Evolutionary conservation across 2,329 filamentous ascomycete species (phyloP).

Genomic region (Sphaerulina musiva): DNA sequence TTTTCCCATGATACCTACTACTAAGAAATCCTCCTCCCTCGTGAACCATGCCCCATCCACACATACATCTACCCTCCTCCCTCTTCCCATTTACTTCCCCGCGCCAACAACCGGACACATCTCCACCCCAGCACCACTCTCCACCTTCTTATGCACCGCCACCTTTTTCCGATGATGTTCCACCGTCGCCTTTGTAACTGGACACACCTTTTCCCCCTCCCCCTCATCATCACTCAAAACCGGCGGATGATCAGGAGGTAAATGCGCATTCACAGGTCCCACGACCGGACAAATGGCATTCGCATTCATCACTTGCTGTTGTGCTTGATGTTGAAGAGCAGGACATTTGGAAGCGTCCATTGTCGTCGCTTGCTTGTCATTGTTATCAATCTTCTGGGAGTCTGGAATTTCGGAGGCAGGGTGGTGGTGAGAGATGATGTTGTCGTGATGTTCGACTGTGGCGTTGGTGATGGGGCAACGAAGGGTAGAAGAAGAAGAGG

Average conservation of each 20-base stretch:
- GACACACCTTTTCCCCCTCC: slow-evolving; percentile 29
- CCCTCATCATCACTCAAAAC: slow-evolving; percentile 30
- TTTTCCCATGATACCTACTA: no score
- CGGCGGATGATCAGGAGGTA: slow-evolving; percentile 40
- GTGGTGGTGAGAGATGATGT: slow-evolving; percentile 38
- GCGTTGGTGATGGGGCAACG: slow-evolving; percentile 43
- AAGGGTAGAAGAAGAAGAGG: slow-evolving; percentile 21
- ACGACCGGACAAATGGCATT: slow-evolving; percentile 42
- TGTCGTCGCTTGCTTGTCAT: slow-evolving; percentile 12
- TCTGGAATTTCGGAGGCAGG: slow-evolving; percentile 28
- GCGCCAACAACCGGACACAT: slow-evolving; percentile 41
- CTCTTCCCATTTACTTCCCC: not conserved
- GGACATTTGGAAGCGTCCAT: slow-evolving; percentile 38
- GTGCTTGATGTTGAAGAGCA: slow-evolving; percentile 36
- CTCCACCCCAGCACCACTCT: slow-evolving; percentile 33
- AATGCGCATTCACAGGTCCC: slow-evolving; percentile 36
- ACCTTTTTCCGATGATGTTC: slow-evolving; percentile 42
- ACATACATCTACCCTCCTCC: no score
- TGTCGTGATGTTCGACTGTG: slow-evolving; percentile 41
- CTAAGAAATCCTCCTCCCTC: no score
- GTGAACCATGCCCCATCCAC: no score
- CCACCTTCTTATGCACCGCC: slow-evolving; percentile 37
- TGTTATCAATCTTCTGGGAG: slow-evolving; percentile 17
- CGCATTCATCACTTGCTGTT: slow-evolving; percentile 34
- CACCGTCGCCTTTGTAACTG: slow-evolving; percentile 41